Conservation (phyloP, 805 yeast species). For the Myxozyma melibiosi region DNA sequence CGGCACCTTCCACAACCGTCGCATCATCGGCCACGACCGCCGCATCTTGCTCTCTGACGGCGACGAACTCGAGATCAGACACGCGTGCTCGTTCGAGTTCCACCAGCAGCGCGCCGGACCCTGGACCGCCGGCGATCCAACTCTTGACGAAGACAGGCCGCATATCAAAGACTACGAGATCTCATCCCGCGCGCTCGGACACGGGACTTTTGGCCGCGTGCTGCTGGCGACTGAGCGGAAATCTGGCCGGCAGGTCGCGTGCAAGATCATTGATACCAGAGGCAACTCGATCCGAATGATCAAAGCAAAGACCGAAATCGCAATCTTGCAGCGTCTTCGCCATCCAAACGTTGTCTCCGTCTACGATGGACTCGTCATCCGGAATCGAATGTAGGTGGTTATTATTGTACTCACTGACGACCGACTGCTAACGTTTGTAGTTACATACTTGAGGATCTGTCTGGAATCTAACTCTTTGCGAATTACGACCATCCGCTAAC, state of each 20-base stretch:
- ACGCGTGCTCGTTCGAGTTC: conserved; percentile 32
- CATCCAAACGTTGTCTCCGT: conserved; percentile 33
- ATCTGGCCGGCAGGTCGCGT: conserved; percentile 31
- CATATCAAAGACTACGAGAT: conserved; percentile 15
- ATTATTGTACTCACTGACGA: not conserved
- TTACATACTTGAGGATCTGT: conserved; percentile 35
- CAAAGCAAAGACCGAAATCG: conserved; percentile 32
- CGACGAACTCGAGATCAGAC: conserved; percentile 33
- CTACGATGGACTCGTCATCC: conserved; percentile 21
- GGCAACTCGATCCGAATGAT: conserved; percentile 12
- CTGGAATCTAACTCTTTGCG: not conserved
- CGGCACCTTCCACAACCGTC: conserved; percentile 34
- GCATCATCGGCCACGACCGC: conserved; percentile 26
- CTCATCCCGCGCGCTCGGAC: conserved; percentile 23
- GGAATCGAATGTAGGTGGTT: conserved; percentile 23
- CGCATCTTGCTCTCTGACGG: conserved; percentile 31
- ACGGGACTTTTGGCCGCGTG: conserved; percentile 32
- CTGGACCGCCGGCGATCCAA: not conserved
- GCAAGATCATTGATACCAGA: conserved; percentile 32
- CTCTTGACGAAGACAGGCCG: conserved; percentile 5
- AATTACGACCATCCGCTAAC: not conserved
- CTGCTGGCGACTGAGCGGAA: conserved; percentile 20
- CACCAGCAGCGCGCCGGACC: conserved; percentile 8
- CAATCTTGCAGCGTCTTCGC: conserved; percentile 25
- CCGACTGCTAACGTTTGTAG: conserved; percentile 19